Evolutionary conservation across 164 flowering plant species (phyloP), one percentile per base, ranked within the genome.

Genomic region (Warburgia ugandensis): DNA sequence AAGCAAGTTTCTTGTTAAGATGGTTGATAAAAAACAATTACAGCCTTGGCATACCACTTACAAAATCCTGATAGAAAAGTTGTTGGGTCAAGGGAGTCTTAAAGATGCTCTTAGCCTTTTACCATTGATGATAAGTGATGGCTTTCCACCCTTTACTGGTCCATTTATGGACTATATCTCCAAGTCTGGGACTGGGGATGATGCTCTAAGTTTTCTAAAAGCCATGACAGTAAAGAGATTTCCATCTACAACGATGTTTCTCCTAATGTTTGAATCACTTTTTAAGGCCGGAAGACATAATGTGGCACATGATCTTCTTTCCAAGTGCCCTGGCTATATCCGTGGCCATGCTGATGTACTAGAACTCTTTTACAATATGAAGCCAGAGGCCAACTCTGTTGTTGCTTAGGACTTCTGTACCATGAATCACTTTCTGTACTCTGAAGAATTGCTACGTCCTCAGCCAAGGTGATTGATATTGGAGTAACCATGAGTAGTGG

Each of bases 331-430:
- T 36, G 29, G 65, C 21, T 63, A 63, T 63, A 71, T 88, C 5
- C 76, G 78, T 3, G 67, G 71, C 61, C 70, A 83, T 71, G 83
- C 85, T 38, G 94, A 88, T 75, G 81, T 85, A 50, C 70, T 85
- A 63, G 58, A 78, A 65, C 82, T 88, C 36, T 79, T 88, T 55
- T 69, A 17, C 56, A 54, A 76, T 22, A 51, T 22, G 62, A 69
- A 74, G 50, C 41, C 79, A 28, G 52, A 32, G 22, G 55, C n/a
- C n/a, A n/a, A n/a, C n/a, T n/a, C n/a, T n/a, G n/a, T n/a, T n/a
- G n/a, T n/a, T n/a, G n/a, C n/a, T n/a, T n/a, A n/a, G n/a, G n/a
- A n/a, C n/a, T n/a, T n/a, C n/a, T n/a, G n/a, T n/a, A n/a, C n/a
- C n/a, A n/a, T n/a, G n/a, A n/a, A n/a, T n/a, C n/a, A n/a, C n/a